Percentiles rank a stretch among this genome's conserved stretches.
These are phyloP conservation scores for Prunus kanzakura DNA, from an alignment of 306 rosid species.

Conservation along the genomic window DNA sequence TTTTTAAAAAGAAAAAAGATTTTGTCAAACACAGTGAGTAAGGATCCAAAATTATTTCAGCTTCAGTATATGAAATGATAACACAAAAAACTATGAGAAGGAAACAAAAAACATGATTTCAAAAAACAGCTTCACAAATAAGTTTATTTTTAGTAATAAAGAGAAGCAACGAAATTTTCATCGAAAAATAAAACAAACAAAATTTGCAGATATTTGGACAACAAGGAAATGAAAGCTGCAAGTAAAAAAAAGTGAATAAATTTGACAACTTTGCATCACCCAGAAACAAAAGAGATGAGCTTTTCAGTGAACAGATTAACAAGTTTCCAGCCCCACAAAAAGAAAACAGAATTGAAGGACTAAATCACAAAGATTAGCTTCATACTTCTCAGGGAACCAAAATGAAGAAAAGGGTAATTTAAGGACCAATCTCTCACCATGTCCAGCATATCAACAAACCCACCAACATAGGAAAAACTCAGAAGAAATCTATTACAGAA, in stretches of 20 bases:
- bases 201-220: neutral
- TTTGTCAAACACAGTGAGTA: neutral
- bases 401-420: neutral
- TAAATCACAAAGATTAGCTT: neutral
- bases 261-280: constrained; percentile 2
- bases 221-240: neutral
- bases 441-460: constrained; percentile 12
- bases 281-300: neutral
- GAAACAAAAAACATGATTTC: neutral
- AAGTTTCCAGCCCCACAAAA: neutral
- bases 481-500: constrained; percentile 1
- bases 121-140: neutral
- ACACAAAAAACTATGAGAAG: neutral
- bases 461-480: neutral
- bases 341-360: neutral
- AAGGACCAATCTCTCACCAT: constrained; percentile 15
- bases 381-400: constrained; percentile 28
- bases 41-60: neutral
- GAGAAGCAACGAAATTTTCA: neutral
- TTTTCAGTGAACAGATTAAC: neutral
- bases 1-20: no score
- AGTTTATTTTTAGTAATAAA: neutral
- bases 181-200: neutral
- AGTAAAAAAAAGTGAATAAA: neutral
- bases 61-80: neutral